Conservation (phyloP, 805 yeast species). For the Lipomyces starkeyi region DNA sequence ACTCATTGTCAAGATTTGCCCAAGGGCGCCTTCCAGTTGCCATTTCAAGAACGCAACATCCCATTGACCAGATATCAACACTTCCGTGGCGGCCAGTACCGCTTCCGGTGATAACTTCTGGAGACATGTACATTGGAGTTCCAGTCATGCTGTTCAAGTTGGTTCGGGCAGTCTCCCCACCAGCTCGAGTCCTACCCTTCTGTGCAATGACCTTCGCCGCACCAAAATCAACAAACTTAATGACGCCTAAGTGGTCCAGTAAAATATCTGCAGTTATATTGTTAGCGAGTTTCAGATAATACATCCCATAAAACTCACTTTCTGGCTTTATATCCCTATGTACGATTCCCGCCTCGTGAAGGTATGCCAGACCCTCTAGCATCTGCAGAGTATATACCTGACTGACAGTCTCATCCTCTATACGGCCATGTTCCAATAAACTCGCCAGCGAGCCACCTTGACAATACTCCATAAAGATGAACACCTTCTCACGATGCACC, state of each 20-base stretch:
- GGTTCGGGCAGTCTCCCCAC: slow-evolving; percentile 44
- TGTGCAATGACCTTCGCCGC: slow-evolving; percentile 82
- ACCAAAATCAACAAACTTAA: slow-evolving; percentile 96
- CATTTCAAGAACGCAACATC: slow-evolving; percentile 96
- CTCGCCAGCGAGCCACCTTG: slow-evolving; percentile 93
- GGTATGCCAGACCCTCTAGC: slow-evolving; percentile 92
- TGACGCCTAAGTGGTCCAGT: slow-evolving; percentile 87
- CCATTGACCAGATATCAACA: slow-evolving; percentile 93
- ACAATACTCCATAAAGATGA: slow-evolving; percentile 96
- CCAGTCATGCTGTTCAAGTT: slow-evolving; percentile 70
- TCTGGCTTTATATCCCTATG: slow-evolving; percentile 98
- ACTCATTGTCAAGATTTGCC: slow-evolving; percentile 94
- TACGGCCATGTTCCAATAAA: slow-evolving; percentile 85
- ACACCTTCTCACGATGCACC: slow-evolving; percentile 93
- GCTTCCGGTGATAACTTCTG: slow-evolving; percentile 88
- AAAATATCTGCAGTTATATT: slow-evolving; percentile 63
- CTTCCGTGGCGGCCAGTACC: slow-evolving; percentile 65
- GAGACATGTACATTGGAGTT: slow-evolving; percentile 99
- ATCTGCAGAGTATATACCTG: slow-evolving; percentile 90
- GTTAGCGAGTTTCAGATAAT: background rate
- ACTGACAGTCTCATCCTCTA: slow-evolving; percentile 91
- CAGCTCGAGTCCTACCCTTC: slow-evolving; percentile 45
- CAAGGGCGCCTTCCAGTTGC: slow-evolving; percentile 96
- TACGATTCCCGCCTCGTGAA: slow-evolving; percentile 93
- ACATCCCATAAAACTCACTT: slow-evolving; percentile 25